These are phyloP conservation scores for Coemansia sp. DNA, from an alignment of 192 early-diverging fungal species.

Conservation along the genomic window DNA sequence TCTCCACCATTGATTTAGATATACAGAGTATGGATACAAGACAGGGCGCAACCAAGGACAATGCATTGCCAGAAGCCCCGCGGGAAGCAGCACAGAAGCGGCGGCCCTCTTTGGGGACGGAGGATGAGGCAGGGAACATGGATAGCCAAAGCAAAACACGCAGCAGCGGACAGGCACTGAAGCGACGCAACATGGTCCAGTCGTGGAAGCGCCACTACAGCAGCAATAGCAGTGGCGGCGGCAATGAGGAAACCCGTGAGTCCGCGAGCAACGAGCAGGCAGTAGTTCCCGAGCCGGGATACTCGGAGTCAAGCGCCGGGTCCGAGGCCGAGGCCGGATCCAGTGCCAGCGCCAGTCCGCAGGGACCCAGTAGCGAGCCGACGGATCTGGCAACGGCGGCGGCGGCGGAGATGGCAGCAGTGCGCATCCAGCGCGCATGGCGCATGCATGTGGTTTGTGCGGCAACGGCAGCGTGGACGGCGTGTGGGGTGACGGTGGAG, in stretches of 20 bases:
- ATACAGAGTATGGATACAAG: background rate
- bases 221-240: background rate
- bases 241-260: no score
- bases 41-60: background rate
- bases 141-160: background rate
- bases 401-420: conserved; percentile 16
- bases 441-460: conserved; percentile 2
- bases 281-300: background rate
- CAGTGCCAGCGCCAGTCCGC: background rate
- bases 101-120: conserved; percentile 1
- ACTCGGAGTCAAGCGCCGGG: background rate
- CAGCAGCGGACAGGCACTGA: background rate
- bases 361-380: background rate
- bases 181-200: conserved; percentile 7
- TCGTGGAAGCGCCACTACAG: background rate
- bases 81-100: conserved; percentile 1
- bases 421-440: conserved; percentile 40
- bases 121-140: background rate
- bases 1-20: background rate
- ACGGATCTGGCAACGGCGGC: conserved; percentile 1
- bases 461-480: conserved; percentile 22
- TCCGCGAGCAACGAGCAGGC: background rate
- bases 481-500: conserved; percentile 20
- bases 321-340: background rate
- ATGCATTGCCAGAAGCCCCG: background rate